These are phyloP conservation scores for Penicillium goetzii DNA, from an alignment of 495 filamentous ascomycete genomes.

Conservation along the genomic window DNA sequence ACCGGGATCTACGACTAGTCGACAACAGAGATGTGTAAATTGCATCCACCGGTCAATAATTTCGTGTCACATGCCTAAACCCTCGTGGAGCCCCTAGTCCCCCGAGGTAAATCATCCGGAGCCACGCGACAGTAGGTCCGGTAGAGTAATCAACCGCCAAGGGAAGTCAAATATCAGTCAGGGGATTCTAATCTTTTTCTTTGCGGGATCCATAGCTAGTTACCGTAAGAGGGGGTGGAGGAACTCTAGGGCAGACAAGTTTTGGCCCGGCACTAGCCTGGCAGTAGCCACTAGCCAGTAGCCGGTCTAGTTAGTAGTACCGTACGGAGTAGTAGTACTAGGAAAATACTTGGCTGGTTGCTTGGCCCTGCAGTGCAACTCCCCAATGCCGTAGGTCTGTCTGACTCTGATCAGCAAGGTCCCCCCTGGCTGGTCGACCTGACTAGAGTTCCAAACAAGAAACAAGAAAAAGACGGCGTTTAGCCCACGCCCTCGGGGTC, in stretches of 20 bases:
- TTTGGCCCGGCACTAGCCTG: not conserved
- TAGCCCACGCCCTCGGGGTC: not conserved
- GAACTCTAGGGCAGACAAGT: not conserved
- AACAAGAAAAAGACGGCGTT: not conserved
- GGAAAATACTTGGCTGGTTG: not conserved
- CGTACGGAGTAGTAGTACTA: no score
- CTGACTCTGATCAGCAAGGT: slow-evolving; percentile 6
- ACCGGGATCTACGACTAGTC: slow-evolving; percentile 11
- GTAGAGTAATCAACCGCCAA: not conserved
- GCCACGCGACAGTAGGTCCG: slow-evolving; percentile 20
- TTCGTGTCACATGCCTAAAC: slow-evolving; percentile 25
- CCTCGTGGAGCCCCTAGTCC: not conserved
- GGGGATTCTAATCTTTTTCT: not conserved
- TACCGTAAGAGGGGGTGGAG: not conserved
- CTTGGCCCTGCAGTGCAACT: slow-evolving; percentile 25
- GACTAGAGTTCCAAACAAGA: slow-evolving; percentile 3
- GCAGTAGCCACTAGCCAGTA: not conserved
- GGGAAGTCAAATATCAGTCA: not conserved
- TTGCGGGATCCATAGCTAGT: not conserved
- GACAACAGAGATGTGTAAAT: slow-evolving; percentile 25
- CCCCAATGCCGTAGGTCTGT: not conserved
- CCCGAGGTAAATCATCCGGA: slow-evolving; percentile 26
- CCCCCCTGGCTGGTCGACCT: not conserved
- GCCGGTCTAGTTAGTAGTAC: not conserved
- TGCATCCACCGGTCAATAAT: not conserved